Evolutionary conservation across 2,329 filamentous ascomycete species (phyloP).

Genomic region (Ophiostoma sp.): DNA sequence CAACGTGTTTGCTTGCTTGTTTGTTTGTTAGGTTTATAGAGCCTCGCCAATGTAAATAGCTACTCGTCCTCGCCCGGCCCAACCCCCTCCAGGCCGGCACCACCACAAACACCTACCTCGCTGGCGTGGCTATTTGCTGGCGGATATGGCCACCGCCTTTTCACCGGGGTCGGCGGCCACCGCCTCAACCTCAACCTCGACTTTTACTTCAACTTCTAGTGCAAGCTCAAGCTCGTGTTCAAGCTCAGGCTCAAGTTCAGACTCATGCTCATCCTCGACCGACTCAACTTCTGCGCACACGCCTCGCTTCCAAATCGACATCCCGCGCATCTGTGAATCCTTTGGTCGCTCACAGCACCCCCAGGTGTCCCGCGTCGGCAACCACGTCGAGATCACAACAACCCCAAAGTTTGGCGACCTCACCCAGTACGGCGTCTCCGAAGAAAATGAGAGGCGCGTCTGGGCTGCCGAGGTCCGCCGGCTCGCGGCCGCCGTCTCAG

Average conservation of each 20-base stretch:
- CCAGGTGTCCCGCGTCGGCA: conserved; percentile 1
- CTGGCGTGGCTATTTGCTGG: not conserved
- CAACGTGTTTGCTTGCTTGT: not conserved
- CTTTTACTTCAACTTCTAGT: not conserved
- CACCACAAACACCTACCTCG: not conserved
- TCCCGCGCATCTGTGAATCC: conserved; percentile 5
- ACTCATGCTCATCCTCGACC: not conserved
- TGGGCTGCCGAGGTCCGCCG: conserved; percentile 13
- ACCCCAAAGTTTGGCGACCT: conserved; percentile 15
- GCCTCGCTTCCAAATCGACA: not conserved
- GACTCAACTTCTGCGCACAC: not conserved
- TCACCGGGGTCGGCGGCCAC: conserved; percentile 1
- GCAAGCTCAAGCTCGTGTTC: not conserved
- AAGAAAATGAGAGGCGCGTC: not conserved
- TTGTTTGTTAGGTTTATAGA: not conserved
- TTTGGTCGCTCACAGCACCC: not conserved
- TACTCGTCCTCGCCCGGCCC: not conserved
- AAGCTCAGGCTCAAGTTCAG: not conserved
- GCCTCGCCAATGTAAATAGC: not conserved
- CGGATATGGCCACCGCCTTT: conserved; percentile 14
- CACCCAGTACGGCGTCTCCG: conserved; percentile 11
- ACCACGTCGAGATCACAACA: not conserved
- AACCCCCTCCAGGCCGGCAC: not conserved
- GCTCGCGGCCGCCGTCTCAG: not conserved
- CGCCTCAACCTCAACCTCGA: not conserved